These are phyloP conservation scores for Colletotrichum sp. DNA, from an alignment of 2,329 filamentous ascomycete species.

Conservation along the genomic window DNA sequence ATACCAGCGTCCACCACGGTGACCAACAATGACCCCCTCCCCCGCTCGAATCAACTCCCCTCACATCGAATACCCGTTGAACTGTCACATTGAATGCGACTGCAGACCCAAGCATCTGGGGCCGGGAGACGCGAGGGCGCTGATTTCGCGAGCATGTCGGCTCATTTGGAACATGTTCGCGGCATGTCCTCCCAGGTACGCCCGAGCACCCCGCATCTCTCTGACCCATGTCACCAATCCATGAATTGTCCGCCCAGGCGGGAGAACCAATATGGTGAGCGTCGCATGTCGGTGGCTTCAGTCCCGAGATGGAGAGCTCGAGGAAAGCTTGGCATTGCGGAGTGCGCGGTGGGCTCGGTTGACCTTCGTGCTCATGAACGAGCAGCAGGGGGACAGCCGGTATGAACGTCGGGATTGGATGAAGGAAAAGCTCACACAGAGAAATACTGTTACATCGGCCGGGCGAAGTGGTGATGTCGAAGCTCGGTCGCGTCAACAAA, in stretches of 20 bases:
- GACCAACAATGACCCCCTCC: neutral
- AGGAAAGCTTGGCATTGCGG: neutral
- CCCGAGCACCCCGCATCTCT: neutral
- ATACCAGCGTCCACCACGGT: neutral
- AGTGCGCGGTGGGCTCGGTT: neutral
- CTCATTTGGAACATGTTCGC: neutral
- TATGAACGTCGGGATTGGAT: neutral
- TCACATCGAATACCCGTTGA: neutral
- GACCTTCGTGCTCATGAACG: neutral
- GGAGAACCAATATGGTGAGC: neutral
- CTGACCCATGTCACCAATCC: neutral
- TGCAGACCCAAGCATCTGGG: neutral
- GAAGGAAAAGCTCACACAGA: neutral
- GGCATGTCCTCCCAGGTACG: neutral
- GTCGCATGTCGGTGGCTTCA: constrained; percentile 18
- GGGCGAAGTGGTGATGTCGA: neutral
- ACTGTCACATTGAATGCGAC: neutral
- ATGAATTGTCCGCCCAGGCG: neutral
- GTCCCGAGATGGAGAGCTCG: neutral
- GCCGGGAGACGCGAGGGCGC: neutral
- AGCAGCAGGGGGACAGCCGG: neutral
- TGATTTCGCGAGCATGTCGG: neutral
- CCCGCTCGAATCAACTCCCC: neutral
- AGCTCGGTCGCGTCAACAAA: neutral
- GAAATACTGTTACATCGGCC: constrained; percentile 13